These are phyloP conservation scores for Capillidium heterosporum DNA, from an alignment of 371 early-diverging fungal genomes.

Conservation along the genomic window DNA sequence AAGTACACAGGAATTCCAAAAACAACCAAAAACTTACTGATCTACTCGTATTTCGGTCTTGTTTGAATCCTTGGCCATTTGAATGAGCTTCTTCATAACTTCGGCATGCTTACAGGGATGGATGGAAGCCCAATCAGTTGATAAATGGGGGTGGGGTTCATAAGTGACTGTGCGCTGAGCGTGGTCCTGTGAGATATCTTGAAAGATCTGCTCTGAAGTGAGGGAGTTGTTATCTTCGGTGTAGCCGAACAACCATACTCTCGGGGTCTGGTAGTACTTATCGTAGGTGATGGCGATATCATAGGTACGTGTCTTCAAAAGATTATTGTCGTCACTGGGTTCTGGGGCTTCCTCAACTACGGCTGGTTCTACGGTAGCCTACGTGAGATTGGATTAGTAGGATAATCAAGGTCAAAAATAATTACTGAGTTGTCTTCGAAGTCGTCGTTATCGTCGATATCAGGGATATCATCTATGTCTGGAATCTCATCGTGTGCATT, in stretches of 20 bases:
- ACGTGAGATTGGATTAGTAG: background rate
- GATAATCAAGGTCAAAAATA: background rate
- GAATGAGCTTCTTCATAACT: slow-evolving; percentile 90
- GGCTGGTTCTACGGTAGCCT: slow-evolving; percentile 14
- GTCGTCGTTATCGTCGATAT: slow-evolving; percentile 75
- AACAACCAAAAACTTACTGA: slow-evolving; percentile 38
- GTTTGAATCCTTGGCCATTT: slow-evolving; percentile 43
- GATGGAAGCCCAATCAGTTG: slow-evolving; percentile 69
- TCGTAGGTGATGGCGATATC: slow-evolving; percentile 96
- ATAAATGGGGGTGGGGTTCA: slow-evolving; percentile 83
- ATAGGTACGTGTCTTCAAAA: slow-evolving; percentile 85
- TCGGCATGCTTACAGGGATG: slow-evolving; percentile 97
- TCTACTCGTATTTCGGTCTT: slow-evolving; percentile 62
- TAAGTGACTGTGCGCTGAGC: slow-evolving; percentile 96
- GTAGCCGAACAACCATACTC: slow-evolving; percentile 93
- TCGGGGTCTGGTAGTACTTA: slow-evolving; percentile 94
- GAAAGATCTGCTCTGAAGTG: slow-evolving; percentile 69
- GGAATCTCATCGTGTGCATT: too few relatives aligned
- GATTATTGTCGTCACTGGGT: slow-evolving; percentile 22
- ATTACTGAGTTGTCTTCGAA: slow-evolving; percentile 39
- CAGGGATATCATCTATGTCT: slow-evolving; percentile 58
- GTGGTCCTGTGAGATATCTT: slow-evolving; percentile 93
- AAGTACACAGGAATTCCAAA: background rate
- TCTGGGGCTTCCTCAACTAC: background rate
- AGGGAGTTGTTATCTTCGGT: slow-evolving; percentile 80